These are phyloP conservation scores for Neurospora sp. DNA, from an alignment of 2,329 filamentous ascomycete species.

Conservation along the genomic window DNA sequence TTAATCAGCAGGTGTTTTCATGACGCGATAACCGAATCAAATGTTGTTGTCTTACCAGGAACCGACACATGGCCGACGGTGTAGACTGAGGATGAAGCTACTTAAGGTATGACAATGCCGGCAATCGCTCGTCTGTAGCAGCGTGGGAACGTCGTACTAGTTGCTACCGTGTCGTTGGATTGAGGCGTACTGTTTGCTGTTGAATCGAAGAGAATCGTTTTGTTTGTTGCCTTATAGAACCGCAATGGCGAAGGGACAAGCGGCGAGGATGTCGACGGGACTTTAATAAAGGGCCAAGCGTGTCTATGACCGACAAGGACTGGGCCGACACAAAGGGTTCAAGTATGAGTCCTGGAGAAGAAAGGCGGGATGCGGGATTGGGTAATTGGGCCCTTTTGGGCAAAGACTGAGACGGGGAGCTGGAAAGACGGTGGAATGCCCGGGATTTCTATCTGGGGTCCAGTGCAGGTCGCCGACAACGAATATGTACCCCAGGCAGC, in stretches of 20 bases:
- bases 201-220: neutral
- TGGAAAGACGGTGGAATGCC: neutral
- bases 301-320: neutral
- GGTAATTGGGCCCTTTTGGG: neutral
- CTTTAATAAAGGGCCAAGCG: neutral
- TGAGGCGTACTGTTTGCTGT: neutral
- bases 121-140: neutral
- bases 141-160: neutral
- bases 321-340: neutral
- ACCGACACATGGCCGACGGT: conserved; percentile 25
- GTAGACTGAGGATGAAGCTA: neutral
- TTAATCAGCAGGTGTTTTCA: neutral
- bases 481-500: neutral
- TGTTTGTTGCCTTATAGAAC: neutral
- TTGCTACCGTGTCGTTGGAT: neutral
- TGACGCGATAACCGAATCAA: neutral
- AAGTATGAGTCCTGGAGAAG: neutral
- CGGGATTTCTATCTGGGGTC: neutral
- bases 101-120: neutral
- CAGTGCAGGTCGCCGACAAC: neutral
- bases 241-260: neutral
- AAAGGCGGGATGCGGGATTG: neutral
- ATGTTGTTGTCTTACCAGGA: conserved; percentile 22
- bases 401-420: neutral
- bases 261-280: neutral